Base-by-base conservation (phyloP, 176 grass and related monocot genomes). In the Juncus inflexus region DNA sequence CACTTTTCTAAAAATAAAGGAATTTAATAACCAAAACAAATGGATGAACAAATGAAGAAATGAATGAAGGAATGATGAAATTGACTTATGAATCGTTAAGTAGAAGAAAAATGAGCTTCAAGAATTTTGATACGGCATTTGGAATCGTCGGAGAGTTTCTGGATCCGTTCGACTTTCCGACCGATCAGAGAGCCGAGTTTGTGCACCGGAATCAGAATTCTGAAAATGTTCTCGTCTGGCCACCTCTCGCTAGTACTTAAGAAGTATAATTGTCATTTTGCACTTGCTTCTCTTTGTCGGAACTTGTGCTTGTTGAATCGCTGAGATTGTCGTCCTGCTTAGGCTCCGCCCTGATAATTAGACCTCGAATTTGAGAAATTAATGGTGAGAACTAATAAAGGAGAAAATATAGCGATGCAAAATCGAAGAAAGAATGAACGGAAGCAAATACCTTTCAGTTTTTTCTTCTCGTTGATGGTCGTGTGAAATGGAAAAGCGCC, bases 151-250 rank as follows among this genome's bases (percentile, higher is more conserved):
- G 76, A 84, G 3, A 85, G 4, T 16, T 62, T 76, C 76, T 52
- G 81, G 52, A 85, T 67, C 15, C 41, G 75, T n/a, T 81, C 64
- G 42, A 77, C 82, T 54, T 65, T 70, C 14, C 70, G 72, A 15
- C 82, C 77, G 50, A 81, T 85, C 55, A 81, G 40, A 3, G 41
- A 42, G 0, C 68, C 70, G 0, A 70, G 64, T 56, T 69, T 70
- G 15, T 79, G 77, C 39, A 72, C 40, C 12, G 58, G 65, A 64
- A 80, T 80, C 12, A 84, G 57, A 58, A 84, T 75, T 65, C 81
- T 84, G 58, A 84, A 84, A 15, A 78, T 75, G 6, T 37, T 74
- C 39, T 52, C 75, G 68, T 75, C 76, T 58, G 76, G 81, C 76
- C 81, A 84, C 58, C 76, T 36, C 50, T 69, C 70, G 42, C 16